phyloP scores from a whole-genome alignment of 2,329 filamentous ascomycete species.

The Byssothecium circinans region DNA sequence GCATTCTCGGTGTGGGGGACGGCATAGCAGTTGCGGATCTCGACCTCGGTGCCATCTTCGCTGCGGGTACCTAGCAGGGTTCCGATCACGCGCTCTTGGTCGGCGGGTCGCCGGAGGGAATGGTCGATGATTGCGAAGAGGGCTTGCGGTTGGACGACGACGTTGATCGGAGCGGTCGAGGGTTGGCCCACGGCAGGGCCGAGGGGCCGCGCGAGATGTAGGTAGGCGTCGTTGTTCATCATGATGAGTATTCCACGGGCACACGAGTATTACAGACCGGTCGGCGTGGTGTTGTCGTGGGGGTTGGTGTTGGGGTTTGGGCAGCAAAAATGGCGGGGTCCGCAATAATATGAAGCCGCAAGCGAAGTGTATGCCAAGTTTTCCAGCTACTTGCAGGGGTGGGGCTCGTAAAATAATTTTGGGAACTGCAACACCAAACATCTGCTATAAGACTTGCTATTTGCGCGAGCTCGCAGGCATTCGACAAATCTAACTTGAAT shows the following conservation, averaged over 20 bases:
- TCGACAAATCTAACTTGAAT: no score
- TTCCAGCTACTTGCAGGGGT: no score
- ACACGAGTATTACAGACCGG: not conserved
- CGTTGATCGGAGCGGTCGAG: conserved; percentile 86
- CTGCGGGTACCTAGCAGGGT: conserved; percentile 89
- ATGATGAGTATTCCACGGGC: conserved; percentile 59
- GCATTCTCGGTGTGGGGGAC: conserved; percentile 98
- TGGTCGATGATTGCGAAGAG: conserved; percentile 78
- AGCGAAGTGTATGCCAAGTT: no score
- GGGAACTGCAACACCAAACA: no score
- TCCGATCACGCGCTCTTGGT: conserved; percentile 94
- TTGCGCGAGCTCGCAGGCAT: no score
- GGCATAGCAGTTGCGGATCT: conserved; percentile 94
- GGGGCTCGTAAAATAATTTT: no score
- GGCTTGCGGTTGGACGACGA: conserved; percentile 90
- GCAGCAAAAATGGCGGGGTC: no score
- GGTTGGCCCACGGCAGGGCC: conserved; percentile 81
- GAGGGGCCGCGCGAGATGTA: conserved; percentile 91
- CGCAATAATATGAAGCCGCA: no score
- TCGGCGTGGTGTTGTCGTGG: not conserved
- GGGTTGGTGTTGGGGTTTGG: not conserved
- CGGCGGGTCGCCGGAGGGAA: conserved; percentile 85
- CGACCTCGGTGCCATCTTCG: conserved; percentile 95
- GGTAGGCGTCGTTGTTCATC: conserved; percentile 82
- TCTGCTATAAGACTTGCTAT: no score